Percentiles rank a stretch among this genome's conserved stretches.
phyloP scores from a whole-genome alignment of 2,329 filamentous ascomycete species.

The Ilyonectria destructans region DNA sequence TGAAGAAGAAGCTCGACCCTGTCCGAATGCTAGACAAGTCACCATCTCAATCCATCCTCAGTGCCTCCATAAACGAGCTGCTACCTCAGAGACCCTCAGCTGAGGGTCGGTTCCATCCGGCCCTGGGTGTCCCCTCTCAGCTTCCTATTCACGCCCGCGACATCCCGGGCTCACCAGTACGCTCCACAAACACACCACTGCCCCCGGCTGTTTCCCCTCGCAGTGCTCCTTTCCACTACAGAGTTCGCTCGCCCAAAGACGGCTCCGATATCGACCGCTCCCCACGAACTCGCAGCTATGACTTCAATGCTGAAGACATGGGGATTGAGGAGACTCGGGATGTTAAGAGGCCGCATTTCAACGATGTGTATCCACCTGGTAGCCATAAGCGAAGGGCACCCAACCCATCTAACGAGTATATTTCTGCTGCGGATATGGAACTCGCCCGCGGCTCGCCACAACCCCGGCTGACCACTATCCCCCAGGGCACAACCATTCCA shows the following conservation, averaged over 20 bases:
- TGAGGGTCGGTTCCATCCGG: conserved; percentile 60
- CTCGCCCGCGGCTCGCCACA: conserved; percentile 67
- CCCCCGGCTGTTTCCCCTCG: conserved; percentile 66
- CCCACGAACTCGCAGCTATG: conserved; percentile 62
- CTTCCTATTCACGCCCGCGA: conserved; percentile 58
- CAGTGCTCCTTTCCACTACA: conserved; percentile 60
- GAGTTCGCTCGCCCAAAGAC: conserved; percentile 62
- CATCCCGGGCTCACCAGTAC: conserved; percentile 62
- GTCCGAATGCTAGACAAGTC: conserved; percentile 63
- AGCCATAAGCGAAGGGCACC: conserved; percentile 72
- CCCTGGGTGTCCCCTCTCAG: conserved; percentile 62
- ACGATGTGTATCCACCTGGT: conserved; percentile 60
- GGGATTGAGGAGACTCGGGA: conserved; percentile 68
- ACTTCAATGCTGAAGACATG: conserved; percentile 60
- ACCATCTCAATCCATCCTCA: conserved; percentile 62
- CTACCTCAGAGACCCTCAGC: conserved; percentile 55
- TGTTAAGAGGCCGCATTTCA: conserved; percentile 67
- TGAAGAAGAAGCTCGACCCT: conserved; percentile 72
- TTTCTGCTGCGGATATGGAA: conserved; percentile 61
- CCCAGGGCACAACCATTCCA: conserved; percentile 62
- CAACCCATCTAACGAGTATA: conserved; percentile 67
- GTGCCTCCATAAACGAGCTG: conserved; percentile 59
- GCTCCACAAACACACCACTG: conserved; percentile 63
- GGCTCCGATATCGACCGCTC: conserved; percentile 65
- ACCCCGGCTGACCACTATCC: conserved; percentile 64